These are phyloP conservation scores for Fomitopsis palustris DNA, from an alignment of 1,284 basidiomycete species.

Conservation along the genomic window DNA sequence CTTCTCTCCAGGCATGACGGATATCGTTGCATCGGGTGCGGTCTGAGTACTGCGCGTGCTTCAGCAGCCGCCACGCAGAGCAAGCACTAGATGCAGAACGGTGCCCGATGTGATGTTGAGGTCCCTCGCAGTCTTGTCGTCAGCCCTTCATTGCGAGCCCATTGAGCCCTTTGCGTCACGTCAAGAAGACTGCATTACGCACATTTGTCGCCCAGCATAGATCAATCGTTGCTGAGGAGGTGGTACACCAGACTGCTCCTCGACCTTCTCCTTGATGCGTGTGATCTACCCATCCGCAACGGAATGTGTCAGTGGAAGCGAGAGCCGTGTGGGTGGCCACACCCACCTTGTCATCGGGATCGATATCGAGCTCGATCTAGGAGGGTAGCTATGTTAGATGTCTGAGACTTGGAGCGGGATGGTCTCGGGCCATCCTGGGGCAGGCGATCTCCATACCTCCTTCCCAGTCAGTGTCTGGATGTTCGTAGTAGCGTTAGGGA, in stretches of 20 bases:
- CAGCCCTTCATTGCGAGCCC: constrained; percentile 42
- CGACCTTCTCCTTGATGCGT: constrained; percentile 97
- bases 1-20: constrained; percentile 5
- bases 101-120: constrained; percentile 81
- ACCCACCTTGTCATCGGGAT: constrained; percentile 81
- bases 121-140: constrained; percentile 87
- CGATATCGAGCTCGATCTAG: constrained; percentile 96
- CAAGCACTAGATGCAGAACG: constrained; percentile 90
- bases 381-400: background rate
- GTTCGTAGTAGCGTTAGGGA: background rate
- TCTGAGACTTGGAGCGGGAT: background rate
- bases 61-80: constrained; percentile 77
- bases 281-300: constrained; percentile 61
- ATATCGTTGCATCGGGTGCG: background rate
- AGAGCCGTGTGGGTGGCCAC: constrained; percentile 17
- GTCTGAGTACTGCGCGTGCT: background rate
- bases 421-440: background rate
- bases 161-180: background rate
- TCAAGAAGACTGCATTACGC: constrained; percentile 33
- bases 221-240: constrained; percentile 96
- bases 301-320: background rate
- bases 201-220: constrained; percentile 95
- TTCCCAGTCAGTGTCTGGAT: constrained; percentile 87
- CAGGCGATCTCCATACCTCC: constrained; percentile 53
- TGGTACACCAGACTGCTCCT: constrained; percentile 98